Conservation (phyloP, 345 rosid genomes). For the Eucalyptus coolabah region DNA sequence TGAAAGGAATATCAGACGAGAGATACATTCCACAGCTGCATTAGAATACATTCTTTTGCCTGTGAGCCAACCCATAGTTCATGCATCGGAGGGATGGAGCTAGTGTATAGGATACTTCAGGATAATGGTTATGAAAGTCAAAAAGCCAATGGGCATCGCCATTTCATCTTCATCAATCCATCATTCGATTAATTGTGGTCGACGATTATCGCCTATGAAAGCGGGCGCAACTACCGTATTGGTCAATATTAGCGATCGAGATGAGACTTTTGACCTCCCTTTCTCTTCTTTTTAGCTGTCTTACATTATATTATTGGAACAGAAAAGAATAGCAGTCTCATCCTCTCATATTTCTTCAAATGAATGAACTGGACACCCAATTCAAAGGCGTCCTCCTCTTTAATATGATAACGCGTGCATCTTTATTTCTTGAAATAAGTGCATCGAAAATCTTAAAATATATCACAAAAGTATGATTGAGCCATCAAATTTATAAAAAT, state of each 20-base stretch:
- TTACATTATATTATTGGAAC: too few relatives aligned
- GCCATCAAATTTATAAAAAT: neutral
- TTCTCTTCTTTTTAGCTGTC: neutral
- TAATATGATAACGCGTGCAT: too few relatives aligned
- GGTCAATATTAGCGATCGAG: neutral
- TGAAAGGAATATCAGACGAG: neutral
- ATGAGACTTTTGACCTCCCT: neutral
- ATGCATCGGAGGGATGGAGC: neutral
- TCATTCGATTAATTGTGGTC: neutral
- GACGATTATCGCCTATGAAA: neutral
- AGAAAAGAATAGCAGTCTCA: neutral
- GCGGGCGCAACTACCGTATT: neutral
- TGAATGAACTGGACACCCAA: neutral
- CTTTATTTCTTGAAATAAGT: neutral
- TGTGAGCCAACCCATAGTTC: neutral
- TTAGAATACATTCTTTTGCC: neutral
- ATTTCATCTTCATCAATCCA: neutral
- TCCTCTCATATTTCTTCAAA: neutral
- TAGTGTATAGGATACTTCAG: neutral
- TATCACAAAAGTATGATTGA: too few relatives aligned
- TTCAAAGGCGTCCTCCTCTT: neutral
- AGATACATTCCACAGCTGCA: neutral
- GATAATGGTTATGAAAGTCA: neutral
- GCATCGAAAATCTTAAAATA: too few relatives aligned
- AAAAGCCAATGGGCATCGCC: neutral